Evolutionary conservation across 129 eudicot species (phyloP).

Genomic region (Silybum marianum): DNA sequence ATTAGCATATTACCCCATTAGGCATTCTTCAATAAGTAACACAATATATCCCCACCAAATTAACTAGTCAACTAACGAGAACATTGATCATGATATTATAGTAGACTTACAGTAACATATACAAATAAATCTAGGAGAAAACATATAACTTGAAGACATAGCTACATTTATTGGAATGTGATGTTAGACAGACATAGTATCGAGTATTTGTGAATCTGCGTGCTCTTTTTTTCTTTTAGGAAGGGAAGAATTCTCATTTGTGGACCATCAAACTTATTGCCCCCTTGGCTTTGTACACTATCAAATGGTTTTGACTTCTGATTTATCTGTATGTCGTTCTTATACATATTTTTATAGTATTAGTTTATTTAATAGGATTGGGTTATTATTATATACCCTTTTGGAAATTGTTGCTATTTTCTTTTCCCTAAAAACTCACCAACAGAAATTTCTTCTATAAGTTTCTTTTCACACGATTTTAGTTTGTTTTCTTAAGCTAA

Average conservation of each 20-base stretch:
- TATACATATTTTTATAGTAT: constrained; percentile 1
- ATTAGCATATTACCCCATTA: neutral
- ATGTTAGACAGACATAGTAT: too few relatives aligned
- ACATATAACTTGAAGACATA: neutral
- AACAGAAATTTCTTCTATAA: neutral
- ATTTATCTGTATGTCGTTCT: neutral
- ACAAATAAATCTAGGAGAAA: neutral
- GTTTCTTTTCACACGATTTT: neutral
- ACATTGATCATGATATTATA: neutral
- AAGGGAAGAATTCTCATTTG: too few relatives aligned
- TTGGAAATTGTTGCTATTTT: neutral
- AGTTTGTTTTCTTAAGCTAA: constrained; percentile 6
- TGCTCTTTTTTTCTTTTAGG: too few relatives aligned
- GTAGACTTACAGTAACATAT: neutral
- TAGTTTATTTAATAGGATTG: neutral
- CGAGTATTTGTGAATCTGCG: too few relatives aligned
- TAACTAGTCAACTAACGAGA: neutral
- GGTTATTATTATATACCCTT: neutral
- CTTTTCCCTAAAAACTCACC: neutral
- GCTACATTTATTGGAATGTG: too few relatives aligned
- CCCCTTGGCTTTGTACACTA: neutral
- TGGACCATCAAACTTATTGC: too few relatives aligned
- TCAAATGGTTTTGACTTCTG: constrained; percentile 7
- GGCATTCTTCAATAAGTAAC: neutral
- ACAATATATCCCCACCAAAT: neutral